phyloP scores from a whole-genome alignment of 768 basidiomycete genomes.

The Psilocybe subaeruginosa region DNA sequence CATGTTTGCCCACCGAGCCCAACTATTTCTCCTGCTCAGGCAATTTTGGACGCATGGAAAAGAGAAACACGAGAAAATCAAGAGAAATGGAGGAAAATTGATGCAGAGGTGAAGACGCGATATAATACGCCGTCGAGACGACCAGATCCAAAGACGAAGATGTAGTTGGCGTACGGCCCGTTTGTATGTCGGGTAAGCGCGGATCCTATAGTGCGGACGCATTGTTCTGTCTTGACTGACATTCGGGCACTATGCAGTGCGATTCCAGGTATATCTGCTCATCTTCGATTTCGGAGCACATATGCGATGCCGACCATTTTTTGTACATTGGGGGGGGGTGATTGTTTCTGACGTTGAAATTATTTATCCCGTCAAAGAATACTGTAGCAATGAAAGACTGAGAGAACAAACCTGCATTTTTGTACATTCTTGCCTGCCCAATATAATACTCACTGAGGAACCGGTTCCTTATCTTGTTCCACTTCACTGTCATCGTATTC shows the following conservation, averaged over 20 bases:
- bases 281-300: constrained; percentile 19
- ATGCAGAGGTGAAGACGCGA: constrained; percentile 52
- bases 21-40: constrained; percentile 54
- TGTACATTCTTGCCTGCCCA: constrained; percentile 20
- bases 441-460: constrained; percentile 20
- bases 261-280: constrained; percentile 17
- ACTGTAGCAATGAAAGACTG: constrained; percentile 15
- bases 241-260: background rate
- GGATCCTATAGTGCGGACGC: background rate
- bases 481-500: constrained; percentile 41
- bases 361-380: constrained; percentile 28
- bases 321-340: constrained; percentile 9
- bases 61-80: constrained; percentile 61
- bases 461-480: constrained; percentile 27
- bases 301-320: constrained; percentile 11
- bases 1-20: constrained; percentile 32
- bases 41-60: constrained; percentile 73
- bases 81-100: constrained; percentile 55
- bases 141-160: constrained; percentile 49
- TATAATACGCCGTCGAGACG: constrained; percentile 46
- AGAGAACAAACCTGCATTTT: constrained; percentile 21
- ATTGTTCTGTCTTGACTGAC: constrained; percentile 14
- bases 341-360: constrained; percentile 23
- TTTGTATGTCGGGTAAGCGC: constrained; percentile 19
- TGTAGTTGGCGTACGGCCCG: constrained; percentile 37